phyloP scores from a whole-genome alignment of 768 basidiomycete genomes.

The Hydnum rufescens region DNA sequence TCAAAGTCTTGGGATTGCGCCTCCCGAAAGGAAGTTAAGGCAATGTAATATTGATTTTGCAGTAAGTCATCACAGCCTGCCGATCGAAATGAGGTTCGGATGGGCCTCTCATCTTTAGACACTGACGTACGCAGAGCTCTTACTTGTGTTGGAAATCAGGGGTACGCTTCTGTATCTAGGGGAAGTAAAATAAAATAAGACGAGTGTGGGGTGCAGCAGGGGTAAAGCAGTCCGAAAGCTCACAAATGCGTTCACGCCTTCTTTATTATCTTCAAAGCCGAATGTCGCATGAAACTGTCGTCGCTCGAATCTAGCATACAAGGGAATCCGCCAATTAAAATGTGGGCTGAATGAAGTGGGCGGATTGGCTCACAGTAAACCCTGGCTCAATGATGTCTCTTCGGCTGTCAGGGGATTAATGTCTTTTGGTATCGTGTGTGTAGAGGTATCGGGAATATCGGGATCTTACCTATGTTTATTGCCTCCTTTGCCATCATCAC shows the following conservation, averaged over 20 bases:
- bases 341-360: not conserved
- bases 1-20: too few relatives aligned
- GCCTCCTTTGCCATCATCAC: slow-evolving; percentile 48
- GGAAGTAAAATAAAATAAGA: not conserved
- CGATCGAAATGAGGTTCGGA: too few relatives aligned
- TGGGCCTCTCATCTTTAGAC: too few relatives aligned
- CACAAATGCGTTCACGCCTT: slow-evolving; percentile 87
- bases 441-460: not conserved
- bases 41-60: too few relatives aligned
- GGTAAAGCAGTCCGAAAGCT: not conserved
- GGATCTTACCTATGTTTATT: slow-evolving; percentile 55
- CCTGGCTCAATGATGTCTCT: slow-evolving; percentile 64
- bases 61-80: too few relatives aligned
- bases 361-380: slow-evolving; percentile 27
- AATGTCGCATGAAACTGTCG: slow-evolving; percentile 81
- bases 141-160: not conserved
- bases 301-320: slow-evolving; percentile 37
- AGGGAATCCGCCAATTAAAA: not conserved
- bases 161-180: not conserved
- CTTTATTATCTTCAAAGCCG: slow-evolving; percentile 15
- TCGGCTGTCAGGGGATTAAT: slow-evolving; percentile 29
- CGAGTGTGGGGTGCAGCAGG: not conserved
- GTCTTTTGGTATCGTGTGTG: not conserved
- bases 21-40: too few relatives aligned
- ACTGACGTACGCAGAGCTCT: too few relatives aligned